Evolutionary conservation across 345 rosid genomes (phyloP).

Genomic region (Dovyalis caffra): DNA sequence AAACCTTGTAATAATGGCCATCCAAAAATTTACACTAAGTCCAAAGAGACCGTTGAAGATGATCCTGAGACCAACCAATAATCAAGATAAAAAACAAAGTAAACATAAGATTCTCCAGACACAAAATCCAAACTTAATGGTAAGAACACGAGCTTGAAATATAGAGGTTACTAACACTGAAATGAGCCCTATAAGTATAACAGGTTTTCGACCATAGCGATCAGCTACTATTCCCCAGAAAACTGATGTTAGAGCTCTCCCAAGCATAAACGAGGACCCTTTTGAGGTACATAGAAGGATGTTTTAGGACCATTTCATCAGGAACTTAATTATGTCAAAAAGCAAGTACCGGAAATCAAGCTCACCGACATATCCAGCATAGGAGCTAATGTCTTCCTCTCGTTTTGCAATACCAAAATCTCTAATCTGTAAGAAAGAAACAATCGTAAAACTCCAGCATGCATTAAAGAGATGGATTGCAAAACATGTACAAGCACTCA

Average conservation of each 20-base stretch:
- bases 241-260: constrained; percentile 86
- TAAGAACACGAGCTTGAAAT: constrained; percentile 4
- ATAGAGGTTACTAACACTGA: constrained; percentile 60
- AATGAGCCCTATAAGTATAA: constrained; percentile 60
- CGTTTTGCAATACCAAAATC: constrained; percentile 69
- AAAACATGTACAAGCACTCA: too few species aligned
- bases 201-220: constrained; percentile 90
- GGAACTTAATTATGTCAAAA: not conserved
- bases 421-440: constrained; percentile 42
- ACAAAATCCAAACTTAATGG: too few species aligned
- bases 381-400: constrained; percentile 89
- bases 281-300: constrained; percentile 18
- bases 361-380: constrained; percentile 92
- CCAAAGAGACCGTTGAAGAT: constrained; percentile 90
- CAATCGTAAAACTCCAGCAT: too few species aligned
- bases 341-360: not conserved
- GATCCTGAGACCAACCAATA: constrained; percentile 52
- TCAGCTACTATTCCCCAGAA: constrained; percentile 85
- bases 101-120: too few species aligned
- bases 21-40: constrained; percentile 83
- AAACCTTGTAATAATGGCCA: constrained; percentile 80
- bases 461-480: too few species aligned
- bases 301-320: constrained; percentile 14
- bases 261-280: constrained; percentile 91
- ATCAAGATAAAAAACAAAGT: not conserved